Evolutionary conservation across 164 flowering plant species (phyloP), one percentile per base, ranked within the genome.

Genomic region (Stephania japonica): DNA sequence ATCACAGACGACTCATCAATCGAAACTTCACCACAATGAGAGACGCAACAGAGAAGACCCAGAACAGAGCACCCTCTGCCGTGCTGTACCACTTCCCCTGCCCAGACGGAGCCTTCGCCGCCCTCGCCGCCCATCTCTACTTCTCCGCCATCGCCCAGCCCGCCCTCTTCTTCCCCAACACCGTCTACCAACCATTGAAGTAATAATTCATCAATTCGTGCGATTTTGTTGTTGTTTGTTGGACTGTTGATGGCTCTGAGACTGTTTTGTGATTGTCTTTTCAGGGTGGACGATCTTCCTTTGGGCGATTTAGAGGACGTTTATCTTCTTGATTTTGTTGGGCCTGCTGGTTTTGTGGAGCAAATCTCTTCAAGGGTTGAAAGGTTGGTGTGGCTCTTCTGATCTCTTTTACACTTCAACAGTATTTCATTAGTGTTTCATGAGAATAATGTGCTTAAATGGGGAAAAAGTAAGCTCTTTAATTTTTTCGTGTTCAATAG

Each of bases 31-130:
- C n/a, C n/a, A n/a, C n/a, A n/a, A 50, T 14, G 18, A 50, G 18
- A 14, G 21, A 19, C 21, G 21, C 62, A 32, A 2, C 38, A 13
- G 19, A 19, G 21, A 56, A 56, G 62, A 6, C 56, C 56, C 56
- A 49, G 68, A 68, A 74, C 53, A 72, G 18, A 75, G 7, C 68
- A 69, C 18, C 50, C 70, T 61, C 87, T 4, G 98, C 94, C 1
- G 89, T 91, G 8, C 80, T 91, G 0, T 91, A 94, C 79, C 98
- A 94, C 82, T 94, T 90, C 43, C 98, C 98, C 0, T 93, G 98
- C 71, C 94, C 92, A 0, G 98, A 94, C 70, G 98, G 97, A 53
- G 94, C 86, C 4, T 91, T 91, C 68, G 94, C 93, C 0, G 98
- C 98, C 21, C 80, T 91, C 11, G 97, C 96, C 3, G 95, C 98